Conservation (phyloP, 805 yeast species). For the Maudiozyma barnettii region DNA sequence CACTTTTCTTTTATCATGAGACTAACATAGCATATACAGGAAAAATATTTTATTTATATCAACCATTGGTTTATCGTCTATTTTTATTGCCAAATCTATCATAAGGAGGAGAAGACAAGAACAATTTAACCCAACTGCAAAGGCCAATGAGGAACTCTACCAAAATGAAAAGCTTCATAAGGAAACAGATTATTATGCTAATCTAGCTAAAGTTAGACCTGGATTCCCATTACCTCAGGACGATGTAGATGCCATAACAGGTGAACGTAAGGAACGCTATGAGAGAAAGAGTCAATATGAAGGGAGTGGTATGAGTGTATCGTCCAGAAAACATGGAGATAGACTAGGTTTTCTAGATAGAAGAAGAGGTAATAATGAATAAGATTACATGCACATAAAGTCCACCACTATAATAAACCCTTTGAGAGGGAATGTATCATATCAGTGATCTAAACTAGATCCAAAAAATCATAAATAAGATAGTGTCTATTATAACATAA, state of each 20-base stretch:
- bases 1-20: neutral
- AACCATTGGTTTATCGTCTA: slow-evolving; percentile 22
- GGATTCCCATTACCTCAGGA: slow-evolving; percentile 41
- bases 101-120: slow-evolving; percentile 31
- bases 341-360: slow-evolving; percentile 26
- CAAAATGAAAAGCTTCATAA: slow-evolving; percentile 3
- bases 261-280: slow-evolving; percentile 22
- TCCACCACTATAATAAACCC: neutral
- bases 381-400: neutral
- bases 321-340: slow-evolving; percentile 52
- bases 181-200: slow-evolving; percentile 22
- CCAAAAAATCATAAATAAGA: too few relatives aligned
- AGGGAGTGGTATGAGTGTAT: slow-evolving; percentile 56
- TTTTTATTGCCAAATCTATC: slow-evolving; percentile 20
- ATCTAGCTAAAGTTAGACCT: slow-evolving; percentile 38
- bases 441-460: too few relatives aligned
- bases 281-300: slow-evolving; percentile 54
- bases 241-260: slow-evolving; percentile 9
- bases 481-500: neutral
- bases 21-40: slow-evolving; percentile 6
- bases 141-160: slow-evolving; percentile 5
- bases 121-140: slow-evolving; percentile 28
- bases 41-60: slow-evolving; percentile 20
- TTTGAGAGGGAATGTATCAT: neutral
- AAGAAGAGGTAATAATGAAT: slow-evolving; percentile 6